A percentile compares a stretch with the other conserved stretches of the same genome.
phyloP scores from a whole-genome alignment of 306 rosid species.

The Lathyrus tuberosus region DNA sequence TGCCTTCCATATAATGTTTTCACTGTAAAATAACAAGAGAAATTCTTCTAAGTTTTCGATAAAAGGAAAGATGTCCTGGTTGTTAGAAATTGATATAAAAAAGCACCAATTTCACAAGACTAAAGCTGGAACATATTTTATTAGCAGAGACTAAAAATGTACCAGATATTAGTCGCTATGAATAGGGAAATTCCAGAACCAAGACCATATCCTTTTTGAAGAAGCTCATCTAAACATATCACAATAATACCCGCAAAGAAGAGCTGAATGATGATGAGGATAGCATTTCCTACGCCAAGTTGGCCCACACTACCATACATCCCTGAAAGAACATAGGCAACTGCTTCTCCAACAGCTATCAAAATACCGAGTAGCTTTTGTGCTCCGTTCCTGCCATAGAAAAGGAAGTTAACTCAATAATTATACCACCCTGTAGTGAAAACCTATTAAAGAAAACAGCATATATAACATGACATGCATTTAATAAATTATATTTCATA shows the following conservation, averaged over 20 bases:
- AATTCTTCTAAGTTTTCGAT: constrained; percentile 12
- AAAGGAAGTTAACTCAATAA: constrained; percentile 10
- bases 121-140: constrained; percentile 1
- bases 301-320: constrained; percentile 98
- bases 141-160: constrained; percentile 27
- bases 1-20: constrained; percentile 92
- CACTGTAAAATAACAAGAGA: constrained; percentile 54
- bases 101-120: background rate
- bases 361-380: constrained; percentile 88
- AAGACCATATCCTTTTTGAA: constrained; percentile 98
- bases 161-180: constrained; percentile 97
- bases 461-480: background rate
- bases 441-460: constrained; percentile 7
- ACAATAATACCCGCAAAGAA: constrained; percentile 96
- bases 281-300: constrained; percentile 96
- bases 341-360: constrained; percentile 96
- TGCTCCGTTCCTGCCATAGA: constrained; percentile 72
- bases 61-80: constrained; percentile 3
- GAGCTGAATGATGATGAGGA: constrained; percentile 87
- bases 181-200: constrained; percentile 98
- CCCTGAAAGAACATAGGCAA: constrained; percentile 95
- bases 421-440: background rate
- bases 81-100: background rate
- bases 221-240: constrained; percentile 94
- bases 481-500: background rate